These are phyloP conservation scores for Erigeron philadelphicus DNA, from an alignment of 140 eudicot genomes.

Conservation along the genomic window DNA sequence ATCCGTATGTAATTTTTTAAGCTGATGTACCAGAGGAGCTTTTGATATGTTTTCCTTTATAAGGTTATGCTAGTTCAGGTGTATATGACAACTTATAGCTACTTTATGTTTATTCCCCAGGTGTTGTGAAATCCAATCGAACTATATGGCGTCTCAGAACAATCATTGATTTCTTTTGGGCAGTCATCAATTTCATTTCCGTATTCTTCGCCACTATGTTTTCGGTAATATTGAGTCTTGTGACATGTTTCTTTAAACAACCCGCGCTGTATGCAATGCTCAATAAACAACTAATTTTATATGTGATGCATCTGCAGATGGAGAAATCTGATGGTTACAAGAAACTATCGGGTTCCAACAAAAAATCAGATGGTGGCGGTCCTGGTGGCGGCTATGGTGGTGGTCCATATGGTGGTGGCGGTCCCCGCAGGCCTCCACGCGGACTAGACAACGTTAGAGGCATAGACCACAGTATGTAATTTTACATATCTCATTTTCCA, in stretches of 20 bases:
- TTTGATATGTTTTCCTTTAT: neutral
- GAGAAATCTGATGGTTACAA: slow-evolving; percentile 83
- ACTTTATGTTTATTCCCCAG: slow-evolving; percentile 35
- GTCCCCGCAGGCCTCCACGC: slow-evolving; percentile 85
- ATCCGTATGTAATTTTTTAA: neutral
- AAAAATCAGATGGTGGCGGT: slow-evolving; percentile 96
- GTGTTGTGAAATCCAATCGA: slow-evolving; percentile 76
- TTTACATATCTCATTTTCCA: neutral
- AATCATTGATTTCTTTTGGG: slow-evolving; percentile 74
- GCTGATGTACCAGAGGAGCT: neutral
- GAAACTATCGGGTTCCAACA: slow-evolving; percentile 67
- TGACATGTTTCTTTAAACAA: neutral
- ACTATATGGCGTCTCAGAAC: slow-evolving; percentile 81
- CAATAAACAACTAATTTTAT: neutral
- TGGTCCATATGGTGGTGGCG: slow-evolving; percentile 68
- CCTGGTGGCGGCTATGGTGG: slow-evolving; percentile 68
- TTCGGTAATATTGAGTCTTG: slow-evolving; percentile 47
- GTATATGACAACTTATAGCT: slow-evolving; percentile 13
- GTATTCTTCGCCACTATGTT: slow-evolving; percentile 84
- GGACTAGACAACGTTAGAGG: slow-evolving; percentile 83
- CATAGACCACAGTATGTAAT: slow-evolving; percentile 81
- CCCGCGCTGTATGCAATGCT: neutral
- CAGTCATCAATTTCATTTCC: slow-evolving; percentile 55
- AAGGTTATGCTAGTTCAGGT: neutral
- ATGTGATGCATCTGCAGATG: slow-evolving; percentile 45